phyloP scores from a whole-genome alignment of 495 filamentous ascomycete species.

The Hypoxylon crocopeplum region DNA sequence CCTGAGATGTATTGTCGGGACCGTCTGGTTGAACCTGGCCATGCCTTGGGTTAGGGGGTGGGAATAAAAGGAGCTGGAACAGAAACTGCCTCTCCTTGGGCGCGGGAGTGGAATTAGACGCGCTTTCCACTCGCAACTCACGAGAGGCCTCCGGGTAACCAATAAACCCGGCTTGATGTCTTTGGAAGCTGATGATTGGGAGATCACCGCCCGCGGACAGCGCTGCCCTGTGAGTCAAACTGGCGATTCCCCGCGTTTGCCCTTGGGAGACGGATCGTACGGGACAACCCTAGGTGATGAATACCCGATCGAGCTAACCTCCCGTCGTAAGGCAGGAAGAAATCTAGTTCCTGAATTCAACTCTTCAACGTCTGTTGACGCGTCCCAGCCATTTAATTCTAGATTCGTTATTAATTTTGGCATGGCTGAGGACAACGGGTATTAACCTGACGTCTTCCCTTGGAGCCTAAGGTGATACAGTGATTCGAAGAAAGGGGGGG shows the following conservation, averaged over 20 bases:
- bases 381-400: slow-evolving; percentile 8
- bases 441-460: slow-evolving; percentile 8
- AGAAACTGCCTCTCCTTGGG: not conserved
- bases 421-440: not conserved
- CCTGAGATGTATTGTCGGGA: not conserved
- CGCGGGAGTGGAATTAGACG: slow-evolving; percentile 26
- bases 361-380: slow-evolving; percentile 22
- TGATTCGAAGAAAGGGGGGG: not conserved
- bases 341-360: slow-evolving; percentile 13
- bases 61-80: not conserved
- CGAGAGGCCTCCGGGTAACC: slow-evolving; percentile 12
- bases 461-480: slow-evolving; percentile 36
- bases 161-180: slow-evolving; percentile 18
- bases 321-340: slow-evolving; percentile 7
- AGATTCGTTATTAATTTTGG: not conserved
- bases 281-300: slow-evolving; percentile 15
- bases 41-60: slow-evolving; percentile 9
- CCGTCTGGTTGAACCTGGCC: not conserved
- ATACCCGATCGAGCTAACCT: slow-evolving; percentile 16
- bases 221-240: slow-evolving; percentile 11
- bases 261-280: slow-evolving; percentile 16
- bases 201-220: slow-evolving; percentile 26
- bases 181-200: slow-evolving; percentile 27
- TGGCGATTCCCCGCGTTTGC: slow-evolving; percentile 28
- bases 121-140: slow-evolving; percentile 14